These are phyloP conservation scores for Arthrocladium fulminans DNA, from an alignment of 2,329 filamentous ascomycete genomes.

Conservation along the genomic window DNA sequence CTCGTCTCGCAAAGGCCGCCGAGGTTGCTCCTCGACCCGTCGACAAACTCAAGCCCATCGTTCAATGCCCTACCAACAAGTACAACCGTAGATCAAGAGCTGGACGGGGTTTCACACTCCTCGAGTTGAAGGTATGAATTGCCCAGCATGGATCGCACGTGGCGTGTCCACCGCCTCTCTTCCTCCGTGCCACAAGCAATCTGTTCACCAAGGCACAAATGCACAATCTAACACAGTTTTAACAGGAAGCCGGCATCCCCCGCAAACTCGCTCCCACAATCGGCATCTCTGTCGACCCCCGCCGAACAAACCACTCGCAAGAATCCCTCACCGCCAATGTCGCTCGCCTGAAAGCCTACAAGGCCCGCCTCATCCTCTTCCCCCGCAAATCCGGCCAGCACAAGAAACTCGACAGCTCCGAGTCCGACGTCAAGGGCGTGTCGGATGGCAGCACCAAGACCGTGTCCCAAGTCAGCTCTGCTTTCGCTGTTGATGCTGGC, in stretches of 20 bases:
- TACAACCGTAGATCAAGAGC: constrained; percentile 97
- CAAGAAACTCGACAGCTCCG: constrained; percentile 84
- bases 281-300: constrained; percentile 92
- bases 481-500: constrained; percentile 65
- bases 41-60: constrained; percentile 91
- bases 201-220: constrained; percentile 1
- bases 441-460: constrained; percentile 47
- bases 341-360: constrained; percentile 95
- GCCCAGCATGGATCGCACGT: background rate
- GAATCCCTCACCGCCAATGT: constrained; percentile 93
- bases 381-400: constrained; percentile 87
- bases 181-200: background rate
- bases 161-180: constrained; percentile 13
- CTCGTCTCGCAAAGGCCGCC: constrained; percentile 89
- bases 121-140: constrained; percentile 85
- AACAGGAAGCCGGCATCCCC: constrained; percentile 85
- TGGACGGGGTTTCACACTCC: constrained; percentile 93
- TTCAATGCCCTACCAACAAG: constrained; percentile 96
- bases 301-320: constrained; percentile 94
- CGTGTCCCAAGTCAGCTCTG: constrained; percentile 45
- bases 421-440: constrained; percentile 69
- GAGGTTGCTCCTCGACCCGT: constrained; percentile 91
- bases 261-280: constrained; percentile 90
- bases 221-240: constrained; percentile 8
- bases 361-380: constrained; percentile 92